A percentile compares a stretch with the other conserved stretches of the same genome.
Conservation (phyloP, 2,329 filamentous ascomycete genomes). For the Pseudogymnoascus sp. region DNA sequence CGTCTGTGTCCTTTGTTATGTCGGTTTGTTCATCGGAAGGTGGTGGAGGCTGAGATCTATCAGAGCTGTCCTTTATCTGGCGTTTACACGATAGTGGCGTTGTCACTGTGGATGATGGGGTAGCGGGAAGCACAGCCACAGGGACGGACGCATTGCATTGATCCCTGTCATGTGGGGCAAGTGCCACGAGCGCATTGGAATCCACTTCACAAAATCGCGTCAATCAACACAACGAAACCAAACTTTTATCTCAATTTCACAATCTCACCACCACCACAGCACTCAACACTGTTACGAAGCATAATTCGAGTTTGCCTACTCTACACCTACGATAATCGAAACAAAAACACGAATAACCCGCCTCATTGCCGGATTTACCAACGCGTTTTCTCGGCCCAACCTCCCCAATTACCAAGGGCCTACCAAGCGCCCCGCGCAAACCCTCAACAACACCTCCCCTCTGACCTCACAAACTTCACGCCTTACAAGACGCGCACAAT, state of each 20-base stretch:
- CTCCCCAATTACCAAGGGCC: background rate
- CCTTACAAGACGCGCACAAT: background rate
- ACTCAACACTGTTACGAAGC: background rate
- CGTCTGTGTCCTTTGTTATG: background rate
- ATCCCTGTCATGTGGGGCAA: background rate
- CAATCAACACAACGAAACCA: background rate
- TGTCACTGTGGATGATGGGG: background rate
- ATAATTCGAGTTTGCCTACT: background rate
- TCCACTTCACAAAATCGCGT: slow-evolving; percentile 5
- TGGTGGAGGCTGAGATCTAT: background rate
- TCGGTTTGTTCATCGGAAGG: background rate
- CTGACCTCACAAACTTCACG: background rate
- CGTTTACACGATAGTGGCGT: background rate
- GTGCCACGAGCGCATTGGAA: background rate
- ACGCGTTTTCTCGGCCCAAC: background rate
- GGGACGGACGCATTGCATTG: background rate
- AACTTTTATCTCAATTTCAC: background rate
- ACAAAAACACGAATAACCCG: background rate
- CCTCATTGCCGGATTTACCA: background rate
- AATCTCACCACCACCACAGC: background rate
- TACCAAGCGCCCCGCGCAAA: background rate
- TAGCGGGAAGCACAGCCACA: slow-evolving; percentile 7
- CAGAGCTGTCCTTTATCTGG: slow-evolving; percentile 6
- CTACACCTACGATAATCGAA: background rate
- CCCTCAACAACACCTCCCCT: background rate